phyloP scores from a whole-genome alignment of 2,329 filamentous ascomycete genomes.

The Penicillium brevicompactum region DNA sequence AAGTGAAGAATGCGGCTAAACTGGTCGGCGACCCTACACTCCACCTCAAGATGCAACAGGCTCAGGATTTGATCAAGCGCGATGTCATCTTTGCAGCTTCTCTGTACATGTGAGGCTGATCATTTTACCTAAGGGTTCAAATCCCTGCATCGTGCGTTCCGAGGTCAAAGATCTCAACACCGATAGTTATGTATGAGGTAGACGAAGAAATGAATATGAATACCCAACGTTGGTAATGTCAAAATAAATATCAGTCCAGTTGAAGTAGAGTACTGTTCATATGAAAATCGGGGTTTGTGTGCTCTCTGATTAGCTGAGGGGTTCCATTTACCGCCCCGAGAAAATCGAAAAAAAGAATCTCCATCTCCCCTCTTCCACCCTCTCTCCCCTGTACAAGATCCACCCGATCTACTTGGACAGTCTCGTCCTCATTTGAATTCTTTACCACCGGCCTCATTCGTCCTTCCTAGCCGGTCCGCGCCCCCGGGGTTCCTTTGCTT shows the following conservation, averaged over 20 bases:
- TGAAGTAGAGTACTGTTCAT: background rate
- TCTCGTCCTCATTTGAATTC: conserved; percentile 12
- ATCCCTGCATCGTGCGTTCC: background rate
- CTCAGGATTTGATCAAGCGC: conserved; percentile 96
- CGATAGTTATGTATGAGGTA: background rate
- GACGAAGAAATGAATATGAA: conserved; percentile 6
- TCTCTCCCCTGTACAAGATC: conserved; percentile 23
- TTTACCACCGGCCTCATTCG: conserved; percentile 1
- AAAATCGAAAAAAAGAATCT: conserved; percentile 27
- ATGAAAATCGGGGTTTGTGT: background rate
- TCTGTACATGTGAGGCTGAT: conserved; percentile 71
- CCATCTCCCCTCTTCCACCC: conserved; percentile 23
- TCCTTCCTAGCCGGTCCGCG: conserved; percentile 22
- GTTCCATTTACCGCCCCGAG: conserved; percentile 22
- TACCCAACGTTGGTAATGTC: background rate
- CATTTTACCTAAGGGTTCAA: background rate
- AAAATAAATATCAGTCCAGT: background rate
- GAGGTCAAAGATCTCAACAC: too few relatives aligned
- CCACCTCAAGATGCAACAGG: conserved; percentile 95
- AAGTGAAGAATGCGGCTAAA: conserved; percentile 95
- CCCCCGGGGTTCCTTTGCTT: conserved; percentile 24
- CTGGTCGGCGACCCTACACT: conserved; percentile 92
- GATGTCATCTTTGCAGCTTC: conserved; percentile 90
- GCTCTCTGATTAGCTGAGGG: conserved; percentile 32
- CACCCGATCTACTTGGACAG: conserved; percentile 14